These are phyloP conservation scores for Verticillium klebahnii DNA, from an alignment of 2,329 filamentous ascomycete genomes.

Conservation along the genomic window DNA sequence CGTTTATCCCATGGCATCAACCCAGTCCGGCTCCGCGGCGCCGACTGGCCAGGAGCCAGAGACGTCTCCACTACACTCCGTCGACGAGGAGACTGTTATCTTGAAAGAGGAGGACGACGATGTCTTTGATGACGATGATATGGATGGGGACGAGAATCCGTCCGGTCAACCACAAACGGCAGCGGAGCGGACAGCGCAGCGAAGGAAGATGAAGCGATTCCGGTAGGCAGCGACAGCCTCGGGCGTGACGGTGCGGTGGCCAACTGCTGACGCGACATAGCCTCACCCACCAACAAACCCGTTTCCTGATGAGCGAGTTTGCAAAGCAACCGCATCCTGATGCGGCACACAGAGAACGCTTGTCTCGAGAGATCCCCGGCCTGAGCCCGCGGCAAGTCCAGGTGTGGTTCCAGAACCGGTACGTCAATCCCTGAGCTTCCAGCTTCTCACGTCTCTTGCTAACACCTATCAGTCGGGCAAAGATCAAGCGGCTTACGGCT, in stretches of 20 bases:
- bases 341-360: slow-evolving; percentile 79
- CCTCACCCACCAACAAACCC: slow-evolving; percentile 93
- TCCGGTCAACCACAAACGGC: slow-evolving; percentile 43
- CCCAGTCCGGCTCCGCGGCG: slow-evolving; percentile 16
- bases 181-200: slow-evolving; percentile 52
- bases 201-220: slow-evolving; percentile 74
- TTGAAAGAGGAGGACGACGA: slow-evolving; percentile 48
- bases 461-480: slow-evolving; percentile 50
- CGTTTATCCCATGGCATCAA: background rate
- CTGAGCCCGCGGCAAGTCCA: slow-evolving; percentile 90
- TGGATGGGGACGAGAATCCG: slow-evolving; percentile 42
- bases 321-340: slow-evolving; percentile 92
- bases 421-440: slow-evolving; percentile 23
- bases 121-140: slow-evolving; percentile 52
- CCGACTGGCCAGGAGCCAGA: slow-evolving; percentile 29
- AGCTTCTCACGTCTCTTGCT: slow-evolving; percentile 7
- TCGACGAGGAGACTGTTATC: slow-evolving; percentile 23
- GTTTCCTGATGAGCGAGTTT: slow-evolving; percentile 96
- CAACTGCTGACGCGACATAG: slow-evolving; percentile 44
- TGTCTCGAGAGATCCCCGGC: slow-evolving; percentile 87
- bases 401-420: slow-evolving; percentile 99
- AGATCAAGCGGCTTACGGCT: slow-evolving; percentile 67
- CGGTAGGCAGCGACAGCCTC: slow-evolving; percentile 45
- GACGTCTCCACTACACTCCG: slow-evolving; percentile 23
- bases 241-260: background rate